Evolutionary conservation across 441 rosid genomes (phyloP).

Genomic region (Hura crepitans): DNA sequence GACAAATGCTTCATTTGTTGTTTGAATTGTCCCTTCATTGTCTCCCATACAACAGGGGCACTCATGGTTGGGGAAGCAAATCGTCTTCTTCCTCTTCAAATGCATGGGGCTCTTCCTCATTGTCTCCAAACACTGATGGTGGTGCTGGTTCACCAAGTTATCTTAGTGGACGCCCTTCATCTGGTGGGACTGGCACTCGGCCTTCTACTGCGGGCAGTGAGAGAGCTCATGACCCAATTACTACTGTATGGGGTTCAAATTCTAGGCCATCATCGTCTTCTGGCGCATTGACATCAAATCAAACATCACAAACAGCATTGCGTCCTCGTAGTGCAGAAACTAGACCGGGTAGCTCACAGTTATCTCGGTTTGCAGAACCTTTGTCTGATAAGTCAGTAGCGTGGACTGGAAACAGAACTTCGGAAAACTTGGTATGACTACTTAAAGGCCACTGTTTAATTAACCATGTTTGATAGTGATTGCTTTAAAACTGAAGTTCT

Average conservation of each 20-base stretch:
- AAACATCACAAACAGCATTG: constrained; percentile 52
- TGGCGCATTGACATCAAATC: constrained; percentile 70
- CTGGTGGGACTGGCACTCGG: constrained; percentile 88
- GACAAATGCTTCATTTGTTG: constrained; percentile 5
- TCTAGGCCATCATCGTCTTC: constrained; percentile 98
- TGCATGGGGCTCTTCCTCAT: constrained; percentile 81
- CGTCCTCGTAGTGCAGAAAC: constrained; percentile 99
- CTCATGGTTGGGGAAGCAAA: constrained; percentile 92
- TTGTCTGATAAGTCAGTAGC: constrained; percentile 60
- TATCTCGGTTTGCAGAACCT: constrained; percentile 92
- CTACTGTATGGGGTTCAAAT: constrained; percentile 66
- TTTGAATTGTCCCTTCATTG: constrained; percentile 13
- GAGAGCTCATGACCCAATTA: constrained; percentile 53
- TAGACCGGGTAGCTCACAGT: constrained; percentile 94
- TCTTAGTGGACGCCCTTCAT: constrained; percentile 88
- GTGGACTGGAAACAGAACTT: constrained; percentile 45
- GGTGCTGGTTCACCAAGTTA: constrained; percentile 74
- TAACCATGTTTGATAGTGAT: background rate
- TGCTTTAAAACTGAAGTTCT: background rate
- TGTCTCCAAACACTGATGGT: constrained; percentile 70
- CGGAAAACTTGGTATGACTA: constrained; percentile 62
- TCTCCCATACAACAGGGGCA: constrained; percentile 57
- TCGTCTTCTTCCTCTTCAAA: constrained; percentile 64
- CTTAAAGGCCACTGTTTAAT: background rate
- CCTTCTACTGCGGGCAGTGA: constrained; percentile 96